phyloP scores from a whole-genome alignment of 306 rosid species.

The cucumber (Cucumis sativus) region DNA sequence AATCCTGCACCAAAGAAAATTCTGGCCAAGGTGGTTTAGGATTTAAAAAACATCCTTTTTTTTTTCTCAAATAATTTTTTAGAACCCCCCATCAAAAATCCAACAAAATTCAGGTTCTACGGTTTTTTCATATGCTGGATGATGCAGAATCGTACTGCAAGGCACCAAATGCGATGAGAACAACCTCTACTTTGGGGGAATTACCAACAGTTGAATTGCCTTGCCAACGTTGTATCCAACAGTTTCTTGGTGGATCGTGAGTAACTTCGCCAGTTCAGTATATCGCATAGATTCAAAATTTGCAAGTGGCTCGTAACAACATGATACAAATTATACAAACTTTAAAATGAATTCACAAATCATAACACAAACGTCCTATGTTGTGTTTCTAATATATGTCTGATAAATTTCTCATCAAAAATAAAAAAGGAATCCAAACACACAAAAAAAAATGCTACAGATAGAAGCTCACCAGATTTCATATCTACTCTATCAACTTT shows the following conservation, averaged over 20 bases:
- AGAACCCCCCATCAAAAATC: slow-evolving; percentile 56
- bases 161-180: slow-evolving; percentile 2
- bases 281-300: neutral
- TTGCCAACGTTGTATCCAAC: neutral
- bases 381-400: neutral
- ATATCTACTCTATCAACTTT: slow-evolving; percentile 98
- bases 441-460: neutral
- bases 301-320: neutral
- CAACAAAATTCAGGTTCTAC: slow-evolving; percentile 33
- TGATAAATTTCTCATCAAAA: neutral
- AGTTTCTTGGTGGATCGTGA: neutral
- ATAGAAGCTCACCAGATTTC: slow-evolving; percentile 81
- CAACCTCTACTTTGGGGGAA: slow-evolving; percentile 1
- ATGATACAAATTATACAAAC: neutral
- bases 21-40: slow-evolving; percentile 89
- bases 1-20: slow-evolving; percentile 99
- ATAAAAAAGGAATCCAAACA: neutral
- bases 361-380: neutral
- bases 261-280: neutral
- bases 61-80: slow-evolving; percentile 36
- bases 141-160: neutral
- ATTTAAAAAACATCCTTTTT: slow-evolving; percentile 43
- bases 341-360: neutral
- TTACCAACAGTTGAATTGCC: slow-evolving; percentile 14
- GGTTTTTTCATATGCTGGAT: neutral